These are phyloP conservation scores for Vigna trinervia DNA, from an alignment of 306 rosid genomes.

Conservation along the genomic window DNA sequence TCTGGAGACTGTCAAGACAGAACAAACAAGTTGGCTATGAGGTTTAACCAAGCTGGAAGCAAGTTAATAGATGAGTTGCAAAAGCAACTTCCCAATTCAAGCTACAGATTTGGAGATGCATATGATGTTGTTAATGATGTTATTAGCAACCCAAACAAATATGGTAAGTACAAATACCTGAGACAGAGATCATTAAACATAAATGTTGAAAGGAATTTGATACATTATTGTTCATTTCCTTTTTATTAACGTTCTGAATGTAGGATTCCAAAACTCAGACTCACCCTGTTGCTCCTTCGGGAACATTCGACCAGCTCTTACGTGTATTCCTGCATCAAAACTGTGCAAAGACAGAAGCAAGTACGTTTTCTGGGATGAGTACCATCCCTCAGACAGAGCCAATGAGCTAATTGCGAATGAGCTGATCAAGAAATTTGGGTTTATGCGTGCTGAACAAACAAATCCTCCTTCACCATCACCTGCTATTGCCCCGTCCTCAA, in stretches of 20 bases:
- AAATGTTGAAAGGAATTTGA: neutral
- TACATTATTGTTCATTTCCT: neutral
- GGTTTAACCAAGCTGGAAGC: slow-evolving; percentile 72
- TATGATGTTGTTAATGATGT: slow-evolving; percentile 79
- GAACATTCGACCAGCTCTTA: slow-evolving; percentile 80
- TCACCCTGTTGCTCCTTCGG: slow-evolving; percentile 93
- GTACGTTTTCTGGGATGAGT: slow-evolving; percentile 96
- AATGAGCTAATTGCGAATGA: slow-evolving; percentile 77
- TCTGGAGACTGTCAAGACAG: slow-evolving; percentile 67
- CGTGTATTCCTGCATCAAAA: slow-evolving; percentile 81
- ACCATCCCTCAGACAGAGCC: slow-evolving; percentile 90
- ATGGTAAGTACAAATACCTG: slow-evolving; percentile 49
- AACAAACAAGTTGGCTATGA: slow-evolving; percentile 78
- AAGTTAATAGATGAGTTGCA: slow-evolving; percentile 59
- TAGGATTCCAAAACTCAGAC: slow-evolving; percentile 80
- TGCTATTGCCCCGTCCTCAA: slow-evolving; percentile 55
- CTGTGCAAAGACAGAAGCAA: slow-evolving; percentile 91
- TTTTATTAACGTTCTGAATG: neutral
- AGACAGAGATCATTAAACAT: neutral
- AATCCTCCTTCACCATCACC: slow-evolving; percentile 46
- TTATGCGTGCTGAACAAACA: slow-evolving; percentile 41
- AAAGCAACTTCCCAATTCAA: slow-evolving; percentile 70
- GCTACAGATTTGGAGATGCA: slow-evolving; percentile 78
- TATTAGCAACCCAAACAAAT: slow-evolving; percentile 64
- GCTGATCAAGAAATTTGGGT: slow-evolving; percentile 79